phyloP scores from a whole-genome alignment of 1,284 basidiomycete genomes.

The Ustilago bromivora region DNA sequence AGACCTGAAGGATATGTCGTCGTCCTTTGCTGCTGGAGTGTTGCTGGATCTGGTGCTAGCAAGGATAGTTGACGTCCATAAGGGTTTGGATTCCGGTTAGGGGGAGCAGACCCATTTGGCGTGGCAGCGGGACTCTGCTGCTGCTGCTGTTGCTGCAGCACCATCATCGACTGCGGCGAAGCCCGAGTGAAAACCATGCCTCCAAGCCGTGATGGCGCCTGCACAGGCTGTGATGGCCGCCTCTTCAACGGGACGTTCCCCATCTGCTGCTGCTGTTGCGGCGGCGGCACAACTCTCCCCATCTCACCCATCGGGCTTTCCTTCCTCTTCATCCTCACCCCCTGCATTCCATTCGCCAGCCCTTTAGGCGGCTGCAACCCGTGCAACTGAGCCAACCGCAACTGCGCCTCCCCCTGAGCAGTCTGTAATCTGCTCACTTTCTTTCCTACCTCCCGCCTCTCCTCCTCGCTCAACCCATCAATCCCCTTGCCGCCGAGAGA shows the following conservation, averaged over 20 bases:
- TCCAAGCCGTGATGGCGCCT: background rate
- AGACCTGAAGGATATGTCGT: constrained; percentile 7
- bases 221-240: background rate
- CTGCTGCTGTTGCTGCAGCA: background rate
- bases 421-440: constrained; percentile 32
- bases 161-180: background rate
- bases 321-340: constrained; percentile 8
- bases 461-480: constrained; percentile 13
- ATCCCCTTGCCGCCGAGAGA: constrained; percentile 26
- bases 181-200: background rate
- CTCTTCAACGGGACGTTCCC: background rate
- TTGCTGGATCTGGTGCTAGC: constrained; percentile 2
- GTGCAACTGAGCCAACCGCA: constrained; percentile 39
- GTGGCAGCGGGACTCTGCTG: constrained; percentile 25
- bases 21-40: background rate
- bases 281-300: background rate
- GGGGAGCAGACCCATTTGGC: background rate
- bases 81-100: background rate
- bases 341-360: background rate
- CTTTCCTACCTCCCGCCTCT: constrained; percentile 27
- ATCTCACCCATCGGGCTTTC: background rate
- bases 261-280: background rate
- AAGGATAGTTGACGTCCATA: constrained; percentile 10
- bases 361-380: constrained; percentile 35
- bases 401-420: constrained; percentile 45